Percentiles rank a stretch among this genome's conserved stretches.
These are phyloP conservation scores for Artemisia argyi DNA, from an alignment of 129 eudicot species.

Conservation along the genomic window DNA sequence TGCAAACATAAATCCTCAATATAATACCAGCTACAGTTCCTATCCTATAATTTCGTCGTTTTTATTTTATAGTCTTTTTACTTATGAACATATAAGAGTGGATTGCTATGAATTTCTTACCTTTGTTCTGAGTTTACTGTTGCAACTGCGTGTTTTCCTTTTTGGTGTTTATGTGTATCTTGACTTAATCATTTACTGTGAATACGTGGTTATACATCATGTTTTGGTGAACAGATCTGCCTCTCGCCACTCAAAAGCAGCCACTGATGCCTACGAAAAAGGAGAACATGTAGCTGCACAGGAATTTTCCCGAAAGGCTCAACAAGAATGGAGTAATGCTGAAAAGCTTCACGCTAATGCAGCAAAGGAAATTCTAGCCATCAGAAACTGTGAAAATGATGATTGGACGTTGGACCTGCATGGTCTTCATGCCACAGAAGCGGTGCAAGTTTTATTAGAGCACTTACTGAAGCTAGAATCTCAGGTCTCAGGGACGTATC, in stretches of 20 bases:
- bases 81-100: too few relatives aligned
- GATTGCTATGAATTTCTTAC: too few relatives aligned
- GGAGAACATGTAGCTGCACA: slow-evolving; percentile 80
- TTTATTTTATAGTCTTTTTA: too few relatives aligned
- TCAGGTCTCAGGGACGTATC: slow-evolving; percentile 10
- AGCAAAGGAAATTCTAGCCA: slow-evolving; percentile 63
- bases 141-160: too few relatives aligned
- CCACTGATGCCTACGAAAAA: slow-evolving; percentile 74
- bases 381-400: slow-evolving; percentile 65
- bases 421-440: slow-evolving; percentile 88
- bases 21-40: too few relatives aligned
- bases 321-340: slow-evolving; percentile 75
- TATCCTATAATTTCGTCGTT: too few relatives aligned
- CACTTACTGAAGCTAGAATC: slow-evolving; percentile 64
- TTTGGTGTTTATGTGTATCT: too few relatives aligned
- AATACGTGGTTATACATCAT: too few relatives aligned
- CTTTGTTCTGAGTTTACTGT: too few relatives aligned
- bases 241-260: slow-evolving; percentile 74
- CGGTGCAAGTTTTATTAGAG: slow-evolving; percentile 70
- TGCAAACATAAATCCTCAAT: too few relatives aligned
- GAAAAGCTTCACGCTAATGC: slow-evolving; percentile 73
- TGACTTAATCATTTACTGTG: too few relatives aligned
- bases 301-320: slow-evolving; percentile 60
- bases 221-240: slow-evolving; percentile 65
- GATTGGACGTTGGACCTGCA: slow-evolving; percentile 89